Base-by-base conservation (phyloP, 164 flowering plant species). In the Stephania cephalantha region DNA sequence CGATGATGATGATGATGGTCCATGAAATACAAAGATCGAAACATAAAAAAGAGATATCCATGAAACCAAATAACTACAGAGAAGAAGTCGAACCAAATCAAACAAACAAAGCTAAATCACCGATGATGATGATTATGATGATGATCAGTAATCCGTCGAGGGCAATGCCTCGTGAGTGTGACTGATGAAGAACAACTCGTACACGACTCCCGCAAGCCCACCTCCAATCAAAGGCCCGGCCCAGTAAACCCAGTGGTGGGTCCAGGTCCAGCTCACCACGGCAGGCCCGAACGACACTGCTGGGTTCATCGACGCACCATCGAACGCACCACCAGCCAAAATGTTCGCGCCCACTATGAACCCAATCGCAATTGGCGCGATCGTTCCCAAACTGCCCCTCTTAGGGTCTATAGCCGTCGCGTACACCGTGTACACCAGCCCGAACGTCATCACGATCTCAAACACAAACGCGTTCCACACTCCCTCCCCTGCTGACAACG, bases 171-270 rank as follows among this genome's bases (percentile, higher is more conserved):
- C 86, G 69, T 86, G 87, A 31, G 82, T 61, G 78, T 66, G 81
- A 75, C 70, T 12, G 20, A 87, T 85, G 79, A 84, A 87, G 76
- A 80, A 7, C 70, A 75, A 7, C 81, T 85, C 88, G 58, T 87
- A 87, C 10, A 85, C 50, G 15, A 85, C 68, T 8, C 82, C 88
- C 35, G 89, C 89, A 63, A 87, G 61, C n/a, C 83, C 88, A 50
- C 85, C 86, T 11, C 89, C 89, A 42, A 84, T 71, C 53, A 87
- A 79, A 20, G 89, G 89, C 4, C 89, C 89, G 11, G 83, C 86
- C 89, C 89, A 87, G 79, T 87, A 87, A 0, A 85, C 80, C 89
- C 89, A 87, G 82, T 87, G 89, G 88, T 84, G 69, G 70, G 78
- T 65, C 88, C 88, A 87, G 64, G 58, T 69, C 87, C 88, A 87